Conservation (phyloP, 352 stramenopile genomes). For the Phytophthora lateralis region DNA sequence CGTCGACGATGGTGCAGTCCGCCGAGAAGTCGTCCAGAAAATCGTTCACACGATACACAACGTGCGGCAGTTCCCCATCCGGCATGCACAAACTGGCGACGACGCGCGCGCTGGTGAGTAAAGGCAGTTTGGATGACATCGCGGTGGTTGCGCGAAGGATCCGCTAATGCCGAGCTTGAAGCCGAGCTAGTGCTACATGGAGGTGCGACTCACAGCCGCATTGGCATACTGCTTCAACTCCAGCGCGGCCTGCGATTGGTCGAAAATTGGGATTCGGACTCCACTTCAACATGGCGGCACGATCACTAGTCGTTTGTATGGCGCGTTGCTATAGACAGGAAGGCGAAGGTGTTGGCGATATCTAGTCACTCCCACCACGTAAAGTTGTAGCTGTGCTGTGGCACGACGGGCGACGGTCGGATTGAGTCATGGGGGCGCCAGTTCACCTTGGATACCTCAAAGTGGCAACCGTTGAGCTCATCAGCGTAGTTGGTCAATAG, state of each 20-base stretch:
- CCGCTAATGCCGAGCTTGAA: conserved; percentile 4
- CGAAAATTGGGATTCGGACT: neutral
- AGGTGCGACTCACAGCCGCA: neutral
- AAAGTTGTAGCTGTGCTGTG: conserved; percentile 4
- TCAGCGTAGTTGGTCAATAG: conserved; percentile 4
- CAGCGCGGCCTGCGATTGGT: conserved; percentile 1
- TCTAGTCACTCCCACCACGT: neutral
- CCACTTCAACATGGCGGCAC: conserved; percentile 19
- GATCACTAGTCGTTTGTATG: conserved; percentile 12
- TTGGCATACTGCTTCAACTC: conserved; percentile 14
- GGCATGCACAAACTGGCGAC: conserved; percentile 13
- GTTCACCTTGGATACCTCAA: conserved; percentile 3
- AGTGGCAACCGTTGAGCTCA: conserved; percentile 6
- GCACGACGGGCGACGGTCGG: neutral
- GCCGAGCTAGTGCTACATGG: no score
- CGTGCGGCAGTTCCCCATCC: conserved; percentile 24
- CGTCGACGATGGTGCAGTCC: conserved; percentile 21
- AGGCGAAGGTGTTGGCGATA: conserved; percentile 2
- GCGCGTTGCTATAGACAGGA: conserved; percentile 9
- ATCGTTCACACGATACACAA: conserved; percentile 11
- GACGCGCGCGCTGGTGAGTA: conserved; percentile 15
- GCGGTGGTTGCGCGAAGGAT: neutral
- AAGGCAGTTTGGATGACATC: conserved; percentile 4
- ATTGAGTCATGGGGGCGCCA: conserved; percentile 3
- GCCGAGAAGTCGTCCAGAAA: conserved; percentile 25